Evolutionary conservation across 176 grass and related monocot genomes (phyloP).

Genomic region (Aegilops tauschii): DNA sequence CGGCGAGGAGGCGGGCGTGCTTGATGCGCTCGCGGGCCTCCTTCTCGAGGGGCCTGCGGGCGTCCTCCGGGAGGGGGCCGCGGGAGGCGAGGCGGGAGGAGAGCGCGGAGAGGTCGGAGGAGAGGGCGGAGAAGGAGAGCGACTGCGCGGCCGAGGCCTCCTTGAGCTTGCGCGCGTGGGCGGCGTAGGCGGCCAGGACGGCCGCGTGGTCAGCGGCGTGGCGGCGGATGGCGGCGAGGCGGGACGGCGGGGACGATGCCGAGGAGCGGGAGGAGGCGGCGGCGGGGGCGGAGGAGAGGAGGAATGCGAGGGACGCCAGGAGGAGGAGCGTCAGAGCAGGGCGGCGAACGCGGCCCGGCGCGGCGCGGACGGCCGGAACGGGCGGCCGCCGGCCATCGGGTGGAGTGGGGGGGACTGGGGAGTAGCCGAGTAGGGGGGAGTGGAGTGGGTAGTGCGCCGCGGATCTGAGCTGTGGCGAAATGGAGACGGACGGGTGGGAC

Average conservation of each 20-base stretch:
- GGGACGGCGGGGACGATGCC: conserved; percentile 33
- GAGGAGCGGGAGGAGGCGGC: not conserved
- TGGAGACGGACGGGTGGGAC: not conserved
- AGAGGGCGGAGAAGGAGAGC: conserved; percentile 61
- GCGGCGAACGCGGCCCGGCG: conserved; percentile 62
- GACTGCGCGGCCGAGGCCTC: conserved; percentile 72
- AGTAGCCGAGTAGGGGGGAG: not conserved
- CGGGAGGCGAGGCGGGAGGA: conserved; percentile 53
- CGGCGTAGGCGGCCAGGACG: conserved; percentile 65
- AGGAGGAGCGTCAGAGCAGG: conserved; percentile 64
- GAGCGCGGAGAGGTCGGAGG: conserved; percentile 58
- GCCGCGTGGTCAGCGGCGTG: conserved; percentile 84
- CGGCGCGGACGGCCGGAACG: conserved; percentile 56
- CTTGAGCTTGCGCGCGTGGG: conserved; percentile 85
- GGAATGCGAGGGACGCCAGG: conserved; percentile 40
- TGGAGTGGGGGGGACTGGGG: not conserved
- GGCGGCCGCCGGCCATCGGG: conserved; percentile 75
- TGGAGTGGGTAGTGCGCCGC: conserved; percentile 23
- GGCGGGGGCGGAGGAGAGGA: conserved; percentile 42
- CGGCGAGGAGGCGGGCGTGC: conserved; percentile 61
- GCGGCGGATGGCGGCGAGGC: conserved; percentile 53
- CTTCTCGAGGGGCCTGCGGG: conserved; percentile 69
- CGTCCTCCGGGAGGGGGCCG: conserved; percentile 40
- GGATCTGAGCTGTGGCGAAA: conserved; percentile 30
- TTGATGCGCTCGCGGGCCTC: conserved; percentile 90